Base-by-base conservation (phyloP, 2,329 filamentous ascomycete species). In the Nemania diffusa region DNA sequence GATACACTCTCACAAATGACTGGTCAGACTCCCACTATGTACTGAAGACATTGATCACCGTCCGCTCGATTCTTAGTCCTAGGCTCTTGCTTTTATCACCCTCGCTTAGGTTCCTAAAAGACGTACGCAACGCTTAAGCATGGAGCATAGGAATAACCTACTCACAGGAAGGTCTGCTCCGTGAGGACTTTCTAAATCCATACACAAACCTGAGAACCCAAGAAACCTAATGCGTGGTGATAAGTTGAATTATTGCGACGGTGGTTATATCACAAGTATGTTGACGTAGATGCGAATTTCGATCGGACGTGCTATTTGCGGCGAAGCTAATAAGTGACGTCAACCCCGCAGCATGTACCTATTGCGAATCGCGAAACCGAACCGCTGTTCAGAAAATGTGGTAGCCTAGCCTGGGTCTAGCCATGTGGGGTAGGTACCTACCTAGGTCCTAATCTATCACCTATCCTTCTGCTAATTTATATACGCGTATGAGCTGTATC, bases 281-380 rank as follows among this genome's bases (percentile, higher is more conserved):
- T 51, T 60, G 57, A 52, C 57, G 57, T 60, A 15, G 32, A 40
- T 27, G 57, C 57, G 32, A 60, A 51, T 40, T 29, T 20, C 57
- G 57, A n/a, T 32, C 24, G 13, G 8, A 51, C 24, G 27, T 53
- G 27, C 8, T 37, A 53, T 37, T 53, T 34, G 27, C 51, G 27
- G n/a, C 51, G 27, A 7, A 34, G 24, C n/a, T 3, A 20, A 53
- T 29, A 11, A 17, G 48, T 51, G 48, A 53, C 27, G 51, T 37
- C 51, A 53, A 37, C 27, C 27, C 32, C 34, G n/a, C 27, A 20
- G 13, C n/a, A n/a, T n/a, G n/a, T n/a, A n/a, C n/a, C n/a, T 15
- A n/a, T 7, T 46, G 44, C 20, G 22, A 46, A 40, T 40, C 37
- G 37, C 37, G 37, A 13, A 15, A 40, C 37, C 37, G 24, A 51